Evolutionary conservation across 2,329 filamentous ascomycete genomes (phyloP), one percentile per base, ranked within the genome.

Genomic region (Pestalotiopsis sp.): DNA sequence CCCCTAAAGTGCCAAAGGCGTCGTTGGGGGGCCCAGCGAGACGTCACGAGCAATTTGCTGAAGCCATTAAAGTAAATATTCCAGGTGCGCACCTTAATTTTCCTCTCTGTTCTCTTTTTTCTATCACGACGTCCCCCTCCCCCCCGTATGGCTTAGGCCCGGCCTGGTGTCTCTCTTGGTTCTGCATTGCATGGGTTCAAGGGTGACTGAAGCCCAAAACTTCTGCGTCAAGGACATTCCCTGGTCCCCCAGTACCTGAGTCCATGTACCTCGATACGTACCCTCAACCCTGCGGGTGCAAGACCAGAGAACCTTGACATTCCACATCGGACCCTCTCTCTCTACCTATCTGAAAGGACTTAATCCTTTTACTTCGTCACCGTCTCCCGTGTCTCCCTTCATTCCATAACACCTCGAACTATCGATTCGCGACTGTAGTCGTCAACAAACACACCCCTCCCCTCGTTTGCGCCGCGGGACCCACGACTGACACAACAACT

Each of bases 391-490:
- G 62, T 69, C 74, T 78, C 76, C 76, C 76, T 78, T 76, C 76
- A 78, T 78, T 78, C 76, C 76, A 77, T 71, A 69, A 70, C 73
- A 69, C 69, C 71, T 67, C 70, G 20, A 62, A 59, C 70, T 71
- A 58, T 72, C 64, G 70, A 69, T 58, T 65, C 69, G 69, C 70
- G 70, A 70, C 70, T 25, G 69, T 65, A 67, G 71, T 69, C 58
- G 73, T 71, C 69, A 77, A 75, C 71, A 75, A 74, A 73, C 69
- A 69, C 31, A 31, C 14, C 56, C 14, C 39, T 9, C 45, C 45
- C 41, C 45, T 52, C 45, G 45, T 52, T 36, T 52, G 45, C 45
- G 45, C 45, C 45, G 13, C 17, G 17, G 20, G 4, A n/a, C 20
- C 27, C 31, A 52, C 17, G 23, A 67, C 65, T 67, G 36, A 67